Base-by-base conservation (phyloP, 352 stramenopile genomes). In the Peronospora belbahrii region DNA sequence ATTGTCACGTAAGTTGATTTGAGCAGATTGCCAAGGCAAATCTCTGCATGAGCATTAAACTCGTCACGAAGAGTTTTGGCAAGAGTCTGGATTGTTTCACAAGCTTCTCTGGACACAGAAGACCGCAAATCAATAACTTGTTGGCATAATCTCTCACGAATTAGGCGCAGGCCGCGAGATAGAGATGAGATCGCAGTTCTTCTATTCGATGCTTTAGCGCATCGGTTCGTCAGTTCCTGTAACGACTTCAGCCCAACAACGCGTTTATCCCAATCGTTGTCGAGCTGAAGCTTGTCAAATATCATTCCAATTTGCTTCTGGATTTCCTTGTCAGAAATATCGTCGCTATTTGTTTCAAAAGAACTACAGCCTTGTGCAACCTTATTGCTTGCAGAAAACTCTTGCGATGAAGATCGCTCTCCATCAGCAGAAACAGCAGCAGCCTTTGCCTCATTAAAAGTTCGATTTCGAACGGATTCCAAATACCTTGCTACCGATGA, bases 1-100 rank as follows among this genome's bases (percentile, higher is more conserved):
- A 93, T 93, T 18, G 79, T 93, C n/a, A 93, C 77, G 38, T 83
- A 88, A n/a, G 79, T 89, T 10, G 74, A 72, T 48, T 93, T 93
- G 20, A 93, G 48, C n/a, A 91, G 31, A 37, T 71, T 80, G 1
- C 51, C 67, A 22, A 89, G 62, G 52, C 65, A 89, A 36, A 69
- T 67, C 22, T 93, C 82, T n/a, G 78, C 82, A 45, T 88, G 75
- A 1, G 54, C 19, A 22, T 89, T 86, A 38, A 90, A 93, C 3
- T 85, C 77, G 27, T 93, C 82, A 7, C 60, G 59, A 3, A 93
- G 48, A 11, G 59, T 54, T 36, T 68, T 71, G 8, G 79, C 76
- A 1, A 93, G 51, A 8, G 49, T 68, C 32, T 85, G 65, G 17
- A 93, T 83, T 2, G 79, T 82, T 38, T 71, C 51, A 8, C 82